Percentiles rank a stretch among this genome's conserved stretches.
Conservation (phyloP, 2,329 filamentous ascomycete genomes). For the Trichophyton schoenleinii region DNA sequence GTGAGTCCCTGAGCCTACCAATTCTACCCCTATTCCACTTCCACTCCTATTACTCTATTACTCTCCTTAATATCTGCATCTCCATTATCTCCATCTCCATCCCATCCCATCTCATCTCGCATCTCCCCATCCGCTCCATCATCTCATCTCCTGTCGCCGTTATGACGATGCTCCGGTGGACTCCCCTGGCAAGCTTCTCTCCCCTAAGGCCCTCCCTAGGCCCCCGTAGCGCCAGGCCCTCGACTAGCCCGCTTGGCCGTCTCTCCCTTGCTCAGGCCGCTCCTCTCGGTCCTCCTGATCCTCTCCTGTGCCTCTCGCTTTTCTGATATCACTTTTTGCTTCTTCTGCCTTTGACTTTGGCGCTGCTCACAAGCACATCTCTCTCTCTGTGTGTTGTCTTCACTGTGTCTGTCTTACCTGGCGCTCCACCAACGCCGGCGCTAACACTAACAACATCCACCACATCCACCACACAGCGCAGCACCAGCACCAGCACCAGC, state of each 20-base stretch:
- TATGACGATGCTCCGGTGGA: no score
- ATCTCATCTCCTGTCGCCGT: neutral
- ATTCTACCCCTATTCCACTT: conserved; percentile 2
- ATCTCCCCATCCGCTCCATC: neutral
- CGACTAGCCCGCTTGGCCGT: neutral
- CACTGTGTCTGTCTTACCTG: neutral
- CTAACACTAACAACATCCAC: neutral
- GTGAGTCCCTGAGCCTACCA: conserved; percentile 30
- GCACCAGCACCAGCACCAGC: no score
- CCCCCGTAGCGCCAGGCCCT: neutral
- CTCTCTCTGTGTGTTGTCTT: neutral
- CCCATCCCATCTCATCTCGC: neutral
- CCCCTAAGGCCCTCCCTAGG: no score
- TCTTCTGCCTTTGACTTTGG: neutral
- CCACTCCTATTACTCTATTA: no score
- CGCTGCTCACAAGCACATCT: neutral
- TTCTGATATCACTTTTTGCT: neutral
- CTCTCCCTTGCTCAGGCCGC: neutral
- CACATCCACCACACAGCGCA: neutral
- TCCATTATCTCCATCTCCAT: conserved; percentile 4
- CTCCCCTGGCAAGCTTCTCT: no score
- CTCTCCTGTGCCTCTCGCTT: neutral
- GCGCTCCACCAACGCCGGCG: neutral
- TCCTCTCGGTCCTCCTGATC: neutral
- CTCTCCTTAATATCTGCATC: neutral